Conservation (phyloP, 2,329 filamentous ascomycete species). For the Daldinia eschscholtzii region DNA sequence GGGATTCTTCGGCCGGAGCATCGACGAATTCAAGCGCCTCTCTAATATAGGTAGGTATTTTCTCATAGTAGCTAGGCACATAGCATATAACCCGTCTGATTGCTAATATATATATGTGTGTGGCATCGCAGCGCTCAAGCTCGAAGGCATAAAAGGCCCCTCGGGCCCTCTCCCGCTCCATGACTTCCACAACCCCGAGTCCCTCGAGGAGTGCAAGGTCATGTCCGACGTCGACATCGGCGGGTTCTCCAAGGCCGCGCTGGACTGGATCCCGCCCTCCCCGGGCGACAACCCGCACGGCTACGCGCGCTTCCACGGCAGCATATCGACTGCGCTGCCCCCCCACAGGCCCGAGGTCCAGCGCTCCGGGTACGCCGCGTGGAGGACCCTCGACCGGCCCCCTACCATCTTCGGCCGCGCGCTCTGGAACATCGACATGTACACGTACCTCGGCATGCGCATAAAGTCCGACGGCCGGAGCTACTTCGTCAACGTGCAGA, state of each 20-base stretch:
- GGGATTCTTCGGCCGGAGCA: conserved; percentile 69
- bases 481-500: conserved; percentile 96
- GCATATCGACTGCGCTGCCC: conserved; percentile 88
- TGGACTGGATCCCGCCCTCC: conserved; percentile 57
- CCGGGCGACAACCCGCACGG: conserved; percentile 42
- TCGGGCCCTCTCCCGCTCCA: conserved; percentile 74
- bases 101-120: conserved; percentile 23
- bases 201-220: conserved; percentile 71
- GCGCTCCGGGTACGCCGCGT: conserved; percentile 89
- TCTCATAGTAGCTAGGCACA: no score
- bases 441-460: conserved; percentile 86
- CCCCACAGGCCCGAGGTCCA: conserved; percentile 78
- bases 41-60: conserved; percentile 68
- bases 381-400: conserved; percentile 82
- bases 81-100: conserved; percentile 55
- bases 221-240: conserved; percentile 91
- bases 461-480: conserved; percentile 91
- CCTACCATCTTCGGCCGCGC: conserved; percentile 87
- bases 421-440: conserved; percentile 91
- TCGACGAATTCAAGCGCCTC: conserved; percentile 71
- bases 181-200: conserved; percentile 67
- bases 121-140: conserved; percentile 68
- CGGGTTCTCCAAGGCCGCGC: conserved; percentile 80
- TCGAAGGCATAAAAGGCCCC: conserved; percentile 76
- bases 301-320: conserved; percentile 87